phyloP scores from a whole-genome alignment of 2,329 filamentous ascomycete genomes.

The Aspergillus bombycis region DNA sequence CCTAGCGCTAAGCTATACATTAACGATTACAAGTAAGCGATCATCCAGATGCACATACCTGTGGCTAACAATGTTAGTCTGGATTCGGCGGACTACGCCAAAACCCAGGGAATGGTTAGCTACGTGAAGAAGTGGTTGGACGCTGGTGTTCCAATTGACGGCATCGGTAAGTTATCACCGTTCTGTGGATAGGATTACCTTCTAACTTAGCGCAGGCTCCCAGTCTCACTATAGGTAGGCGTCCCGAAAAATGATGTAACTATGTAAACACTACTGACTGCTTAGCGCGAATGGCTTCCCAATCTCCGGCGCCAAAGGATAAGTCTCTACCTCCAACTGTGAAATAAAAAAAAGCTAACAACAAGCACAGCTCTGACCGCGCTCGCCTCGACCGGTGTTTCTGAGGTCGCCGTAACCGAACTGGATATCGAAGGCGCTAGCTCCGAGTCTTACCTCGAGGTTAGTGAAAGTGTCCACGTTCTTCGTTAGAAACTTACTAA shows the following conservation, averaged over 20 bases:
- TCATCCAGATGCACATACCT: background rate
- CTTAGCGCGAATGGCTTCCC: conserved; percentile 35
- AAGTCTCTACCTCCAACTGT: conserved; percentile 6
- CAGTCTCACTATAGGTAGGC: conserved; percentile 56
- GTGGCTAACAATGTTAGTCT: conserved; percentile 54
- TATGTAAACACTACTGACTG: background rate
- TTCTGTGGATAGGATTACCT: conserved; percentile 17
- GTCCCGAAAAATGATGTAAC: too few species aligned
- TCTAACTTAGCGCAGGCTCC: conserved; percentile 42
- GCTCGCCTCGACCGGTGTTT: conserved; percentile 54
- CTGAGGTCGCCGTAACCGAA: conserved; percentile 68
- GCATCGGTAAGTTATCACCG: conserved; percentile 50
- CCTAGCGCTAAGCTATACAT: conserved; percentile 72
- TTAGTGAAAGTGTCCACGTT: conserved; percentile 29
- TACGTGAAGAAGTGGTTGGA: conserved; percentile 67
- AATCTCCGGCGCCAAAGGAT: conserved; percentile 15
- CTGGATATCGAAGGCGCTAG: conserved; percentile 66
- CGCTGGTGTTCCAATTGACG: conserved; percentile 66
- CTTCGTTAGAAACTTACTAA: conserved; percentile 27
- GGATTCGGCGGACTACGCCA: conserved; percentile 61
- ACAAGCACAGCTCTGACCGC: conserved; percentile 53
- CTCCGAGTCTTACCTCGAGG: conserved; percentile 60
- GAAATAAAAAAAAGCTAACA: conserved; percentile 17
- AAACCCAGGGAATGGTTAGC: conserved; percentile 58
- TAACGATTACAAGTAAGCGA: conserved; percentile 63